Base-by-base conservation (phyloP, 2,329 filamentous ascomycete species). In the Fusarium proliferatum region DNA sequence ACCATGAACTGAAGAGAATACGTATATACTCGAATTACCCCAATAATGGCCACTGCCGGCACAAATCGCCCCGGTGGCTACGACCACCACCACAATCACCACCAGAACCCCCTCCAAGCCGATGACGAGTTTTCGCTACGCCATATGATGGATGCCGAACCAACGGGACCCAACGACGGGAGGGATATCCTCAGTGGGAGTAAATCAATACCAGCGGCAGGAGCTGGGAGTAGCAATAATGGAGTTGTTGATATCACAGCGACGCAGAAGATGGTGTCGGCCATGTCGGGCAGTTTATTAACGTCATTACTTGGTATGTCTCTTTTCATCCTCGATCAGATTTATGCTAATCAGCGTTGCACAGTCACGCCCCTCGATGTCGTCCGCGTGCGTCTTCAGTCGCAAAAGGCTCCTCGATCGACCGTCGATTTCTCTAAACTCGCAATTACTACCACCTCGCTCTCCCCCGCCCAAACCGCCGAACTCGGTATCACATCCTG, bases 341-440 rank as follows among this genome's bases (percentile, higher is more conserved):
- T 2, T 23, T 1, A 48, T 64, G 28, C 72, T 78, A 63, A 77
- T 51, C 45, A 15, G 28, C 23, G 16, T 23, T 23, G 26, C 64
- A 13, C 75, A 97, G 96, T 97, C 38, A 99, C 96, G 9, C 96
- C 96, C 52, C 91, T 99, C 59, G 96, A 99, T 80, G 96, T 99
- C 71, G 96, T 99, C 69, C 94, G 96, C 71, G 94, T 99, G 52
- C 94, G 96, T 71, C 87, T 97, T 61, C 96, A 99, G 83, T 96
- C 96, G 4, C 96, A 98, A 79, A 86, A 80, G 82, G 64, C 84
- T 61, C 82, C 87, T 70, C 79, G 82, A 65, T 85, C 88, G 76
- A 81, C 85, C 73, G 84, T 87, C 79, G 85, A 88, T 77, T 86
- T 89, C 75, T 84, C 88, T 80, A 85, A 87, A 82, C 82, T 92